Base-by-base conservation (phyloP, 441 rosid genomes). In the Erodium moschatum region DNA sequence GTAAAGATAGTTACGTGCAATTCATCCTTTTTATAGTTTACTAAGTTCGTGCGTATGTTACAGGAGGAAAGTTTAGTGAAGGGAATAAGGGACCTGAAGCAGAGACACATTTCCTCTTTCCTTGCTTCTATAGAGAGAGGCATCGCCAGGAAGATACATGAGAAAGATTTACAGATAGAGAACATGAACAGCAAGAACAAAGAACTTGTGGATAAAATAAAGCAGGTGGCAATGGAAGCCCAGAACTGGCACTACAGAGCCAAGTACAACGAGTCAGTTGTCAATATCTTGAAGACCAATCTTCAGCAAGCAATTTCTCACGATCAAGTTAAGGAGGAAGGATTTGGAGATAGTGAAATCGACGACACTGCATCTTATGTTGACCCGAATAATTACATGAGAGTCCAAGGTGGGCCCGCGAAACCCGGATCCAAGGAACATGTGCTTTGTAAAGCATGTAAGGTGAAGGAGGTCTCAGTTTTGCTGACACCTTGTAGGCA, bases 401-500 rank as follows among this genome's bases (percentile, higher is more conserved):
- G 5, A 38, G 44, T 24, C 27, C 27, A 24, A 24, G 27, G 27
- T 24, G 72, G 80, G 72, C 27, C 68, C 0, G 42, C 42, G 6
- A 5, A 38, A 68, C 10, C 16, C n/a, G 65, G 27, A 24, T 24
- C 27, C 27, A 81, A 78, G 69, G 79, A 81, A 31, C 77, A 69
- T n/a, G 71, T 82, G 83, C 69, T 73, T 60, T 90, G 97, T 81
- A 80, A 82, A 72, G 85, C 83, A 19, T 90, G 97, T 81, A 87
- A 85, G 61, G 70, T 68, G 10, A 84, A 74, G 80, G 89, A 88
- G 79, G 92, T 82, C 19, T 78, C 86, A 40, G 69, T 90, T 19
- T 77, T 90, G 77, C 78, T 88, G 76, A 78, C 89, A 74, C 97
- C 95, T 35, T 90, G 97, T 71, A 87, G 92, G 85, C 97, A 88